Evolutionary conservation across 2,329 filamentous ascomycete species (phyloP), one percentile per base, ranked within the genome.

Genomic region (Fusarium penzigii): DNA sequence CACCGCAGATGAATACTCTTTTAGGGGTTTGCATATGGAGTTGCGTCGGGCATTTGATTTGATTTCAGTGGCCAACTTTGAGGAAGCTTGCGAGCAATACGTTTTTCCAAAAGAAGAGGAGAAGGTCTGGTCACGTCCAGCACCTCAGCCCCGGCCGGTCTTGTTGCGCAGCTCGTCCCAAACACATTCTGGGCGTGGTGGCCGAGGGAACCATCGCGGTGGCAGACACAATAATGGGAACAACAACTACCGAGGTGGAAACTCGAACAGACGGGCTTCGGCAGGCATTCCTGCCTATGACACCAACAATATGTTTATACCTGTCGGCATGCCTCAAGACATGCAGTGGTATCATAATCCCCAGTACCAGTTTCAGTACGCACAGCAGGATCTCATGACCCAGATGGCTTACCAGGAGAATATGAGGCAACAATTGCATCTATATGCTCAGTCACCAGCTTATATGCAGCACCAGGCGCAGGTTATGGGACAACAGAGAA

Each of bases 1-100:
- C 65, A 97, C 94, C 2, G 94, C 92, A 9, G 94, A 99, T 68
- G 92, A 96, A 68, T 95, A 90, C 41, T 93, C 94, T 1, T 97
- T 96, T 73, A 85, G 89, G 46, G 94, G 94, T 2, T 82, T 99
- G 29, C 94, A 99, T 69, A 72, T 91, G 60, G 94, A 99, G 72
- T 78, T 99, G 45, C 85, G 94, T 55, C 83, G 92, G 59, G 94
- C 94, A 1, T 97, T 96, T 68, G 88, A 92, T 52, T 74, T 91
- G 49, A 83, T 97, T 16, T 85, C 89, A 2, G 82, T 89, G 46
- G 89, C 85, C 17, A 90, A 94, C 63, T 78, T 99, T 42, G 83
- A 86, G 5, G 86, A 91, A 64, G 92, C 88, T 68, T 97, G 92
- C 70, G 90, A 95, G 68, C 84, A 93, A 68, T 99, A 87, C 65